Base-by-base conservation (phyloP, 495 filamentous ascomycete species). In the Neurospora intermedia region DNA sequence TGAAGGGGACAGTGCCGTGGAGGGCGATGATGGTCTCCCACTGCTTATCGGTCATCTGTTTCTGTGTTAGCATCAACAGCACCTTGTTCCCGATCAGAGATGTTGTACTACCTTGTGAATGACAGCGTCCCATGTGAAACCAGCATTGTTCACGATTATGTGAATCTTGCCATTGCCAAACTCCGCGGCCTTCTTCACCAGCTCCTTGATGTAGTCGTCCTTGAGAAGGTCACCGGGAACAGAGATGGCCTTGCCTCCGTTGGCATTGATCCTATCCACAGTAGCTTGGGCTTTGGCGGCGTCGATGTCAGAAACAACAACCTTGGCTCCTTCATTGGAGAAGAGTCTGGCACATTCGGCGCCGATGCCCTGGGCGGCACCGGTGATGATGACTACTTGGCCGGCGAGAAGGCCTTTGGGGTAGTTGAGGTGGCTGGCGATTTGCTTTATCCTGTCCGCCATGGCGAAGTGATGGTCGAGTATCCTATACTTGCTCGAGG, bases 91-190 rank as follows among this genome's bases (percentile, higher is more conserved):
- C 27, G 39, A 35, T 15, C 4, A 48, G 69, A 69, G 71, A 75
- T 43, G 72, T 8, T 39, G 41, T 18, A 73, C 46, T 71, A 91
- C 90, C 87, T 94, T 95, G 83, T 96, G 92, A 76, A 96, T 93
- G 31, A 96, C 92, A 5, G 89, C 93, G 78, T 97, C 93, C 92
- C 93, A 97, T 0, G 93, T 96, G 80, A 91, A 86, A 72, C 93
- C 93, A 1, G 93, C 93, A 82, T 95, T 96, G 80, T 96, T 96
- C 45, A 96, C 91, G 72, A 95, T 89, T 72, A 94, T 89, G 81
- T 97, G 91, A 73, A 97, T 93, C 85, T 96, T 96, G 73, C 93
- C 93, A 71, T 86, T 84, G 35, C 93, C 93, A 77, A 96, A 94
- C 70, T 91, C 91, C 5, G 91, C 93, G 0, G 92, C 85, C 76